phyloP scores from a whole-genome alignment of 805 yeast species.

The Kodamaea laetipori region DNA sequence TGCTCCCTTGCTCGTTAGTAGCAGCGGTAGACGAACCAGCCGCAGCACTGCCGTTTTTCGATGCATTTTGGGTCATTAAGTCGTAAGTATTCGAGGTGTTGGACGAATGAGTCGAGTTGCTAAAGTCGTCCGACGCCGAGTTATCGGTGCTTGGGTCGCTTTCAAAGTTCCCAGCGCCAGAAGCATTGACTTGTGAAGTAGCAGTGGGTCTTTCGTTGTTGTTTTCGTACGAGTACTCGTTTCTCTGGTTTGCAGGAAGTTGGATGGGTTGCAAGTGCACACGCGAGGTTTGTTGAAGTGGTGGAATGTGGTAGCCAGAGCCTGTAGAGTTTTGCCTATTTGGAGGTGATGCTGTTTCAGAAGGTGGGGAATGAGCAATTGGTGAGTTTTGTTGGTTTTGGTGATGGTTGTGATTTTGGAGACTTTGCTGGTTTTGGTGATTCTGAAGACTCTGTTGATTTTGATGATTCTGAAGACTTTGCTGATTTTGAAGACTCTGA shows the following conservation, averaged over 20 bases:
- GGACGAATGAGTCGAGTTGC: constrained; percentile 11
- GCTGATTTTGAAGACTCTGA: background rate
- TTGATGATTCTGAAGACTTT: too few species aligned
- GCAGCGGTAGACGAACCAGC: background rate
- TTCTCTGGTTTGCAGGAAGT: background rate
- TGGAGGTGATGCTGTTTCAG: background rate
- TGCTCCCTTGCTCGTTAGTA: constrained; percentile 3
- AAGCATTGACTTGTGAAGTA: background rate
- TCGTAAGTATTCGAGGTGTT: constrained; percentile 12
- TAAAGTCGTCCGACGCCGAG: constrained; percentile 12
- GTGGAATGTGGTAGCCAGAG: background rate
- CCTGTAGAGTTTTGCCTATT: background rate
- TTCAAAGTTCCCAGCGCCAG: constrained; percentile 7
- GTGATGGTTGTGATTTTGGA: background rate
- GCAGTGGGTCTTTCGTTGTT: constrained; percentile 1
- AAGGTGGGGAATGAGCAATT: background rate
- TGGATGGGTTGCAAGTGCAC: constrained; percentile 6
- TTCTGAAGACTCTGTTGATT: background rate
- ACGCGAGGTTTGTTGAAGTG: background rate
- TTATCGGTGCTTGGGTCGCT: constrained; percentile 13
- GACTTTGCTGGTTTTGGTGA: background rate
- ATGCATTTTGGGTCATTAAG: constrained; percentile 11
- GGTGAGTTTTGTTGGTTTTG: background rate
- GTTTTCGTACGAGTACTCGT: background rate
- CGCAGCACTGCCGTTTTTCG: background rate